Evolutionary conservation across 257 asterid species (phyloP).

Genomic region (Galeopsis tetrahit): DNA sequence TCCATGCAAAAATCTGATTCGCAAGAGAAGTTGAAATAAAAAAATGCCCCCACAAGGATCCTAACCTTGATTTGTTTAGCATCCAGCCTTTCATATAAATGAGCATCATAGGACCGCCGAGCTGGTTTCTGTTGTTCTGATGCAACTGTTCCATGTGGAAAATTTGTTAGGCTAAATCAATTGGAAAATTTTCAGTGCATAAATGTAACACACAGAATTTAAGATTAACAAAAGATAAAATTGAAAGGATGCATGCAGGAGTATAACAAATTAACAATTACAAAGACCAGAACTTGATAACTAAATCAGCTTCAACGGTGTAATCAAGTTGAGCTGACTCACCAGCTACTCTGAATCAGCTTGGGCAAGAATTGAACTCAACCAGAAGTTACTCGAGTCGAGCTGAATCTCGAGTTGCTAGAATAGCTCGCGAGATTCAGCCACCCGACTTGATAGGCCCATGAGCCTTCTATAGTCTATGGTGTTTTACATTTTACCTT

Average conservation of each 20-base stretch:
- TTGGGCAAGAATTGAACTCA: neutral
- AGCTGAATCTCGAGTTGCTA: neutral
- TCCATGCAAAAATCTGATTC: constrained; percentile 3
- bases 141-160: constrained; percentile 52
- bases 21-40: constrained; percentile 15
- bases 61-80: constrained; percentile 70
- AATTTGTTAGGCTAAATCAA: constrained; percentile 34
- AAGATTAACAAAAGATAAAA: neutral
- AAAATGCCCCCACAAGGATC: constrained; percentile 27
- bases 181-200: constrained; percentile 18
- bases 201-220: constrained; percentile 13
- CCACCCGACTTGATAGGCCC: neutral
- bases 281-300: constrained; percentile 23
- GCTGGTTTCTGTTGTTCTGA: constrained; percentile 55
- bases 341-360: neutral
- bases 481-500: neutral
- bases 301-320: neutral
- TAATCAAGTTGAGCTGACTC: neutral
- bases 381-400: neutral
- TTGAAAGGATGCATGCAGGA: constrained; percentile 11
- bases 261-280: neutral
- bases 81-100: constrained; percentile 60
- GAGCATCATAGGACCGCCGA: constrained; percentile 56
- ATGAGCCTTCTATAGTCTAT: neutral
- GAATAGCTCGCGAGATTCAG: neutral